phyloP scores from a whole-genome alignment of 345 rosid genomes.

The Pelargonium nanum region DNA sequence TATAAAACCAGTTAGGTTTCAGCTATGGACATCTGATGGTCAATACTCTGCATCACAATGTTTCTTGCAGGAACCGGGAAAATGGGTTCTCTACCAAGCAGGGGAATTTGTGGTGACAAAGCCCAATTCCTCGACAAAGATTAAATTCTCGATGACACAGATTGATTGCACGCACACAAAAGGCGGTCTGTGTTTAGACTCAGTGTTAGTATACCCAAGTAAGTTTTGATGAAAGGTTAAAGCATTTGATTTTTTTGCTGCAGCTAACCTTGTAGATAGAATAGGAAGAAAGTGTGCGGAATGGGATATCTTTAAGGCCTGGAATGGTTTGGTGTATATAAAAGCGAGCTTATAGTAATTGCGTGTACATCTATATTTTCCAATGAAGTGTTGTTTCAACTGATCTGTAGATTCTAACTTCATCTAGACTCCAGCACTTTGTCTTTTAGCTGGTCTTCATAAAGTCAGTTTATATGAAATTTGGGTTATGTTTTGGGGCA shows the following conservation, averaged over 20 bases:
- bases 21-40: conserved; percentile 80
- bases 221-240: conserved; percentile 47
- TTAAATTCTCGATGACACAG: conserved; percentile 81
- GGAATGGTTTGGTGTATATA: too few relatives aligned
- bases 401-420: too few relatives aligned
- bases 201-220: conserved; percentile 62
- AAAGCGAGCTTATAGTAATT: too few relatives aligned
- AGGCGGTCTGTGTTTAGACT: conserved; percentile 86
- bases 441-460: too few relatives aligned
- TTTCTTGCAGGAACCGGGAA: conserved; percentile 55
- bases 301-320: too few relatives aligned
- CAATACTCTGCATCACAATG: conserved; percentile 65
- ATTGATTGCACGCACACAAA: conserved; percentile 97
- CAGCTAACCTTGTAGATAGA: conserved; percentile 17
- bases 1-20: conserved; percentile 73
- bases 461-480: too few relatives aligned
- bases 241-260: conserved; percentile 39
- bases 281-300: too few relatives aligned
- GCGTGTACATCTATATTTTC: too few relatives aligned
- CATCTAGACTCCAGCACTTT: too few relatives aligned
- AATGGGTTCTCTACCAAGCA: conserved; percentile 68
- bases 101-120: conserved; percentile 62
- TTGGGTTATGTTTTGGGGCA: too few relatives aligned
- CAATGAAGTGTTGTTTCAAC: too few relatives aligned
- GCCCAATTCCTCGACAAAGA: conserved; percentile 25